Conservation (phyloP, 1,139 yeast genomes). For the Debaryomyces psychrophilus region DNA sequence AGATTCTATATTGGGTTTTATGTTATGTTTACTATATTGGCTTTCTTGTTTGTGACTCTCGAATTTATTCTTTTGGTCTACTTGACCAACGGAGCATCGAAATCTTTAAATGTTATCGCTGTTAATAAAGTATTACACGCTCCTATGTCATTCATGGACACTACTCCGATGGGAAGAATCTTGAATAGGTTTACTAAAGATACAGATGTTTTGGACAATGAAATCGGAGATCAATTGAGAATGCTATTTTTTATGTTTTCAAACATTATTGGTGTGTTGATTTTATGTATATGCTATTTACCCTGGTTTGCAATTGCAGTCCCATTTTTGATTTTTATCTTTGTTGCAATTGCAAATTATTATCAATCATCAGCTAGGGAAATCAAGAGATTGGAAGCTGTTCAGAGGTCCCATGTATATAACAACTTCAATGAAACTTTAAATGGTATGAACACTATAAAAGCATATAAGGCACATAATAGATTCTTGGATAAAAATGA, state of each 20-base stretch:
- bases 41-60: slow-evolving; percentile 36
- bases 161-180: slow-evolving; percentile 63
- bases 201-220: slow-evolving; percentile 81
- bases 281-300: slow-evolving; percentile 66
- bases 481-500: slow-evolving; percentile 57
- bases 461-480: slow-evolving; percentile 55
- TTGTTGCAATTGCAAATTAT: slow-evolving; percentile 56
- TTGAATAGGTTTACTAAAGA: slow-evolving; percentile 74
- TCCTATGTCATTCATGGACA: slow-evolving; percentile 62
- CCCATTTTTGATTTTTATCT: slow-evolving; percentile 52
- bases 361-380: slow-evolving; percentile 51
- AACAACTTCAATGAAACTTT: slow-evolving; percentile 77
- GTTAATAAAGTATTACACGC: slow-evolving; percentile 47
- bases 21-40: slow-evolving; percentile 54
- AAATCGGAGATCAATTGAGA: slow-evolving; percentile 62
- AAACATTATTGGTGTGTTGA: slow-evolving; percentile 61
- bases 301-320: slow-evolving; percentile 79
- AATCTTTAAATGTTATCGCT: slow-evolving; percentile 46
- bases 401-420: slow-evolving; percentile 40
- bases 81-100: slow-evolving; percentile 54
- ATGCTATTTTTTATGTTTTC: slow-evolving; percentile 53
- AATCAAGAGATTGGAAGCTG: slow-evolving; percentile 46
- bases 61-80: slow-evolving; percentile 53
- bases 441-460: slow-evolving; percentile 71
- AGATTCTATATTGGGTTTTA: slow-evolving; percentile 75